Evolutionary conservation across 208 protist species (phyloP), one percentile per base, ranked within the genome.

Genomic region (Leishmania tropica): DNA sequence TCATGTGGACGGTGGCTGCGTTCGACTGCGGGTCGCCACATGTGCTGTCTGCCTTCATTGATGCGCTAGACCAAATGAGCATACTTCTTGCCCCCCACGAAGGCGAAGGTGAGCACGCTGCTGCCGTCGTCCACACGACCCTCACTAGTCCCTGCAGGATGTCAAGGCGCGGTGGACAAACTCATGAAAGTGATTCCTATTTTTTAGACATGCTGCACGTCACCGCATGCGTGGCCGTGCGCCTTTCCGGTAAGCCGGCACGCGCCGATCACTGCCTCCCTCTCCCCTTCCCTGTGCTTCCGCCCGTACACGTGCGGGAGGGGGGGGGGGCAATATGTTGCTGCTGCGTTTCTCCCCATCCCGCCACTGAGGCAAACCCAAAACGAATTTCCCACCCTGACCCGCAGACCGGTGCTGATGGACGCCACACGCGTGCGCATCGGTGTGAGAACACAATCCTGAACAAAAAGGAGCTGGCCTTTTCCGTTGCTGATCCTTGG

Each of bases 131-230:
- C 83, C 45, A 80, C 78, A 31, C 83, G 47, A 40, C 74, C 83
- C 21, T 65, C 83, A 10, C 31, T 80, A 40, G 83, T n/a, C 45
- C 51, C 73, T 28, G 77, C 83, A 2, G 83, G 78, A 21, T 85
- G 83, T 56, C 77, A 85, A 67, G 83, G 83, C 3, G 78, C 83
- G 15, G 28, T 85, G 31, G 83, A 79, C n/a, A 82, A 85, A 40
- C 64, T 85, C 24, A 28, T 80, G 5, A 74, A 85, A 58, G 78
- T 85, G 21, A 68, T 85, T 21, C 83, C 83, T 0, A 80, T 80
- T 31, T 82, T 81, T 40, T 85, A 56, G 72, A n/a, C n/a, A 6
- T 8, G 19, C 17, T 28, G 67, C 67, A 17, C 19, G 40, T 17
- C 42, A 31, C n/a, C n/a, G 11, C 37, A 72, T 24, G 13, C n/a